phyloP scores from a whole-genome alignment of 1,284 basidiomycete genomes.

The Sphaerobolus stellatus region DNA sequence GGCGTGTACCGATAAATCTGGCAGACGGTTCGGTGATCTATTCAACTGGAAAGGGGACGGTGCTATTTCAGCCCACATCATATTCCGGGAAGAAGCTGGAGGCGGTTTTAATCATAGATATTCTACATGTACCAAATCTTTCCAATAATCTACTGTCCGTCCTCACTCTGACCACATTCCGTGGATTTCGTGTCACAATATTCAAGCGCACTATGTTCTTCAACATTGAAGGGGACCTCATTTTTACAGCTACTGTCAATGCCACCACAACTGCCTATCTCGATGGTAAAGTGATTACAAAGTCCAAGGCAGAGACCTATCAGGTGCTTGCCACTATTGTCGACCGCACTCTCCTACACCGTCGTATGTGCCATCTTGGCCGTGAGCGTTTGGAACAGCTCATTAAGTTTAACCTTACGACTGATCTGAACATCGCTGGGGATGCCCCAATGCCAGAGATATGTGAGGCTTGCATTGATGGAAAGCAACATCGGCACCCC shows the following conservation, averaged over 20 bases:
- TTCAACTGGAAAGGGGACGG: conserved; percentile 30
- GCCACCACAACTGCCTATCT: conserved; percentile 18
- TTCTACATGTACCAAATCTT: conserved; percentile 36
- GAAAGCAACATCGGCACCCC: conserved; percentile 19
- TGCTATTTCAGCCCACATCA: conserved; percentile 30
- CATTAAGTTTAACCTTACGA: conserved; percentile 9
- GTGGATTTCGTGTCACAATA: conserved; percentile 17
- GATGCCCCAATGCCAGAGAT: conserved; percentile 8
- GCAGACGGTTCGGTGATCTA: conserved; percentile 31
- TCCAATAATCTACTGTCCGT: conserved; percentile 33
- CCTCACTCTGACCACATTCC: conserved; percentile 21
- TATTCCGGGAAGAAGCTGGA: too few species aligned
- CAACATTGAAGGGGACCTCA: neutral
- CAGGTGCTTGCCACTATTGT: conserved; percentile 18
- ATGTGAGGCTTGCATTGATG: conserved; percentile 25
- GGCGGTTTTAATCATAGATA: conserved; percentile 25
- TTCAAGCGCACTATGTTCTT: conserved; percentile 13
- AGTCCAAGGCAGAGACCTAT: neutral
- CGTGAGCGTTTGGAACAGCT: conserved; percentile 6
- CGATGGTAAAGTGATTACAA: conserved; percentile 16
- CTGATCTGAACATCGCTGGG: conserved; percentile 15
- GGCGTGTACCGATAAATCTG: conserved; percentile 24
- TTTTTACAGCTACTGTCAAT: conserved; percentile 16
- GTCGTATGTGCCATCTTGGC: conserved; percentile 26
- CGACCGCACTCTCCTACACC: conserved; percentile 25